Conservation (phyloP, 129 eudicot genomes). For the Calendula officinalis region DNA sequence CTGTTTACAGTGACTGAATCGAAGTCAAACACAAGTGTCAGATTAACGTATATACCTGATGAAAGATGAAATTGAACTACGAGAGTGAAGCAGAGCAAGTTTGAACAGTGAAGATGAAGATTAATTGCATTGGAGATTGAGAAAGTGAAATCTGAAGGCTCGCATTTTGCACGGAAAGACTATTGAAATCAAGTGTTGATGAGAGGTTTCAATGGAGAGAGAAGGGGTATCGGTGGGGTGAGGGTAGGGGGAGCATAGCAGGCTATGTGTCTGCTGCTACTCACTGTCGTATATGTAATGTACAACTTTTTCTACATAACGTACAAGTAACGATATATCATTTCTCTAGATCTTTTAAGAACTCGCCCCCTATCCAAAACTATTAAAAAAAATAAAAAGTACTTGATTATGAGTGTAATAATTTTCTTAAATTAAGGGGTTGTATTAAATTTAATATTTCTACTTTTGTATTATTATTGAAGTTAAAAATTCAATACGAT, state of each 20-base stretch:
- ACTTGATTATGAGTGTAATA: neutral
- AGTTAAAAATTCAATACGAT: neutral
- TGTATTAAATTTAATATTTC: neutral
- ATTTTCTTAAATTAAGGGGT: neutral
- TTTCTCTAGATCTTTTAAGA: conserved; percentile 26
- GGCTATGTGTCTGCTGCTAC: conserved; percentile 37
- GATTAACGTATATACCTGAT: conserved; percentile 10
- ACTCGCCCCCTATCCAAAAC: conserved; percentile 1
- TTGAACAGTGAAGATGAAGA: conserved; percentile 21
- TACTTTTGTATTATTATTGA: conserved; percentile 12
- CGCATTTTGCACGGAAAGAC: conserved; percentile 34
- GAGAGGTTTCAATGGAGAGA: conserved; percentile 42
- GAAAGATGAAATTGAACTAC: conserved; percentile 11
- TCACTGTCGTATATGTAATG: conserved; percentile 28
- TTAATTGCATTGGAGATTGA: conserved; percentile 31
- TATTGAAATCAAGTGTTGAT: conserved; percentile 26
- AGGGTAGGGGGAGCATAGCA: conserved; percentile 29
- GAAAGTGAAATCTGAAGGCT: conserved; percentile 34
- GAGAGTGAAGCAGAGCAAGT: conserved; percentile 15
- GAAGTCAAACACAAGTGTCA: conserved; percentile 16
- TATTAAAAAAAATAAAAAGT: neutral
- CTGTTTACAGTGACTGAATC: conserved; percentile 19
- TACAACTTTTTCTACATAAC: neutral
- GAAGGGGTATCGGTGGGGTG: conserved; percentile 1
- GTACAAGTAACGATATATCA: conserved; percentile 15